phyloP scores from a whole-genome alignment of 805 yeast genomes.

The Grigorovia transvaalensis region DNA sequence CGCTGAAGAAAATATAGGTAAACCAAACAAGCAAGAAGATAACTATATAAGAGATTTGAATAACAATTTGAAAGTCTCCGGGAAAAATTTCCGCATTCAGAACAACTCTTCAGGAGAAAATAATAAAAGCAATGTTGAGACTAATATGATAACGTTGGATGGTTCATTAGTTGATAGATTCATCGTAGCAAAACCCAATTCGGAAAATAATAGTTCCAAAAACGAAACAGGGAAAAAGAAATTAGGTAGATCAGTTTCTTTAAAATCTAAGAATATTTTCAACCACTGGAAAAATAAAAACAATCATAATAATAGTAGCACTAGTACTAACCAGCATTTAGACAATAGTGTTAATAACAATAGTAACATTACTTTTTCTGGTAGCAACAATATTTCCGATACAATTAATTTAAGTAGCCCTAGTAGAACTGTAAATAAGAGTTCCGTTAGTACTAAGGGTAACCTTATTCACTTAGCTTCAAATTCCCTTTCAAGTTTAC shows the following conservation, averaged over 20 bases:
- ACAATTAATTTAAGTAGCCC: background rate
- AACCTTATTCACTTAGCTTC: background rate
- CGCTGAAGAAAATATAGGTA: background rate
- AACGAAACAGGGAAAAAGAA: slow-evolving; percentile 1
- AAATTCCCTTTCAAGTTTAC: background rate
- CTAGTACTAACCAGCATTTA: background rate
- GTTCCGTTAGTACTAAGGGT: background rate
- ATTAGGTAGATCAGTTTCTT: slow-evolving; percentile 27
- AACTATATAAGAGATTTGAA: no score
- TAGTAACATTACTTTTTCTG: background rate
- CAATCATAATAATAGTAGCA: background rate
- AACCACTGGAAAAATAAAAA: slow-evolving; percentile 12
- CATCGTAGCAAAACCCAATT: background rate
- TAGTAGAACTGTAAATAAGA: background rate
- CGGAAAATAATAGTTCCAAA: background rate
- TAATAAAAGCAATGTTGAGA: background rate
- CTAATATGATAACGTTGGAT: background rate
- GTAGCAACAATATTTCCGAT: background rate
- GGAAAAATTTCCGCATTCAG: background rate
- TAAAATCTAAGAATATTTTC: slow-evolving; percentile 24
- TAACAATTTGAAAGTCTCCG: no score
- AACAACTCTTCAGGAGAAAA: background rate
- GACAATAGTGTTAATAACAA: background rate
- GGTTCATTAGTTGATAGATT: background rate
- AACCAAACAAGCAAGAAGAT: no score